Evolutionary conservation across 169 alveolate species (phyloP).

Genomic region (Perkinsus olseni): DNA sequence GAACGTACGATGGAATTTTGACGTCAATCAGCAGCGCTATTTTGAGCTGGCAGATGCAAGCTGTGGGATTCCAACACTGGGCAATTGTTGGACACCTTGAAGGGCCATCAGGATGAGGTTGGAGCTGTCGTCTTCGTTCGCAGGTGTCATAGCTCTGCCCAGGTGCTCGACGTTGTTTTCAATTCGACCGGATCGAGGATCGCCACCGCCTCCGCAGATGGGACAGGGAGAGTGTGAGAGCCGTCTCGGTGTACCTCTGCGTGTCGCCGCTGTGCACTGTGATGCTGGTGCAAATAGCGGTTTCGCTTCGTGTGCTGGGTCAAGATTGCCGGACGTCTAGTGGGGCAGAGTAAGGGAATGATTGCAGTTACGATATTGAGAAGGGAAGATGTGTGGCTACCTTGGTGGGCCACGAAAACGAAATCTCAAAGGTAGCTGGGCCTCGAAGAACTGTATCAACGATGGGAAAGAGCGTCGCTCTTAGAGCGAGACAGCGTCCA

Average conservation of each 20-base stretch:
- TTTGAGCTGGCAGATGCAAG: slow-evolving; percentile 32
- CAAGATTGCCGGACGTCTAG: not conserved
- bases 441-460: too few species aligned
- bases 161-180: slow-evolving; percentile 66
- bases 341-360: slow-evolving; percentile 1
- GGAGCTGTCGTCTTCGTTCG: too few species aligned
- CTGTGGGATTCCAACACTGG: too few species aligned
- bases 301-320: too few species aligned
- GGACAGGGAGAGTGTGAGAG: slow-evolving; percentile 57
- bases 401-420: slow-evolving; percentile 69
- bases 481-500: not conserved
- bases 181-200: slow-evolving; percentile 69
- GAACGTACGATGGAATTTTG: too few species aligned
- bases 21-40: slow-evolving; percentile 22
- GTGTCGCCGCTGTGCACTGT: too few species aligned
- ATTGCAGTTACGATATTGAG: slow-evolving; percentile 60
- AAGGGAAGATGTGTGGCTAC: slow-evolving; percentile 60
- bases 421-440: slow-evolving; percentile 60
- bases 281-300: too few species aligned
- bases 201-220: slow-evolving; percentile 71
- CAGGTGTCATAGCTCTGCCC: too few species aligned
- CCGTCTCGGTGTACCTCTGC: too few species aligned
- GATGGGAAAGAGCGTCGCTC: not conserved
- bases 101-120: slow-evolving; percentile 70
- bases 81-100: slow-evolving; percentile 52